Base-by-base conservation (phyloP, 257 asterid genomes). In the Przewalskia tangutica region DNA sequence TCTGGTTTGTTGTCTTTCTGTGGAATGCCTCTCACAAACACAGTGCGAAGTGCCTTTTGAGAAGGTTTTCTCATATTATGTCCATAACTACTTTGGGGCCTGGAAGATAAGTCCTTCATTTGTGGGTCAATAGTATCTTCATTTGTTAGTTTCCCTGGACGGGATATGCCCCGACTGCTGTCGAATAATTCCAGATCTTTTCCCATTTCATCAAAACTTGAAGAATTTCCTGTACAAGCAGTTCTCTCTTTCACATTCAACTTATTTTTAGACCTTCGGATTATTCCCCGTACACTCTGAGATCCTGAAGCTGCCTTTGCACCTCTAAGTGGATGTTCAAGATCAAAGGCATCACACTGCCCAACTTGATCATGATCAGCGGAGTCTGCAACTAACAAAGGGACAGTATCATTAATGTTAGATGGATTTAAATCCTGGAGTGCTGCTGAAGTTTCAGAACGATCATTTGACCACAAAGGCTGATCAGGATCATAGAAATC, bases 401-500 rank as follows among this genome's bases (percentile, higher is more conserved):
- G 71, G 63, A 84, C 91, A 83, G 86, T 56, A 82, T 84, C 91
- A 84, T 89, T 94, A 70, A 82, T 85, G 86, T 85, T 85, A 64
- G 92, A 83, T 80, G 89, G 88, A 85, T 89, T 89, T 59, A 88
- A 85, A 80, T 85, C 87, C 68, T 76, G 85, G 54, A 89, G 89
- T 60, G 93, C 91, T 66, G 91, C 84, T 67, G 98, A 89, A 77
- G 94, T 88, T 87, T 90, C 91, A 20, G 91, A 85, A 84, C 88
- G 88, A 86, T 88, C 90, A 89, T 88, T 89, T 68, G 92, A 79
- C 98, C 97, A 94, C 80, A 93, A 83, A 84, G 99, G 99, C 88
- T 96, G 98, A 85, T 96, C 99, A 78, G 98, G 99, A 87, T 96
- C 99, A 84, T 96, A 96, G 71, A 92, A 84, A 86, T 96, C 99